phyloP scores from a whole-genome alignment of 2,329 filamentous ascomycete genomes.

The Boeremia lycopersici region DNA sequence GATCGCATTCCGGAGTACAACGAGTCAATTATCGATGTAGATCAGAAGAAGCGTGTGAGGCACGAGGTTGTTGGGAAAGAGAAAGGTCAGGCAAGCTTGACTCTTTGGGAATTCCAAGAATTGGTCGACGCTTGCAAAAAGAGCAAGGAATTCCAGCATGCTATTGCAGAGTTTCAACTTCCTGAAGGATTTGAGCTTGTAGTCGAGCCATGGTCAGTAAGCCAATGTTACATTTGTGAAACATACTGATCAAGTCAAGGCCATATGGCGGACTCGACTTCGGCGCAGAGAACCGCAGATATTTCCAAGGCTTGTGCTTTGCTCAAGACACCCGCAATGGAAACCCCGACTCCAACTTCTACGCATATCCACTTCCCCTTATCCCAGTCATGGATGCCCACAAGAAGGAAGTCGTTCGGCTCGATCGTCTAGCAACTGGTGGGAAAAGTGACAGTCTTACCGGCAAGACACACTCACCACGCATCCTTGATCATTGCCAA shows the following conservation, averaged over 20 bases:
- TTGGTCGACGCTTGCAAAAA: conserved; percentile 54
- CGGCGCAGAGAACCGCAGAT: conserved; percentile 55
- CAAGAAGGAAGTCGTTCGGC: conserved; percentile 42
- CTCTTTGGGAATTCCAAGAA: conserved; percentile 49
- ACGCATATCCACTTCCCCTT: conserved; percentile 48
- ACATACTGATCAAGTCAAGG: conserved; percentile 23
- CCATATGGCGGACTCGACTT: conserved; percentile 61
- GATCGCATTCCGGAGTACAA: conserved; percentile 61
- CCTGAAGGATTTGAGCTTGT: conserved; percentile 62
- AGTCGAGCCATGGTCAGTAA: conserved; percentile 56
- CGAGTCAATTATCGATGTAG: conserved; percentile 60
- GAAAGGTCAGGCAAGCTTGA: conserved; percentile 54
- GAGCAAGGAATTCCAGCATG: conserved; percentile 60
- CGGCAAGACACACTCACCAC: conserved; percentile 47
- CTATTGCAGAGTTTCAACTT: conserved; percentile 58
- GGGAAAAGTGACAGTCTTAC: conserved; percentile 46
- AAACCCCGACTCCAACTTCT: conserved; percentile 52
- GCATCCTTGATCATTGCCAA: conserved; percentile 56
- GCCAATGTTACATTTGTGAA: neutral
- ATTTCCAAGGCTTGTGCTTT: conserved; percentile 62
- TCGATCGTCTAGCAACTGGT: conserved; percentile 47
- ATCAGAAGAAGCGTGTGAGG: conserved; percentile 48
- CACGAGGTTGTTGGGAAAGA: conserved; percentile 57
- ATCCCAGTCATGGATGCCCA: conserved; percentile 48
- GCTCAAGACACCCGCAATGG: conserved; percentile 54